Base-by-base conservation (phyloP, 768 basidiomycete genomes). In the Pisolithus orientalis region DNA sequence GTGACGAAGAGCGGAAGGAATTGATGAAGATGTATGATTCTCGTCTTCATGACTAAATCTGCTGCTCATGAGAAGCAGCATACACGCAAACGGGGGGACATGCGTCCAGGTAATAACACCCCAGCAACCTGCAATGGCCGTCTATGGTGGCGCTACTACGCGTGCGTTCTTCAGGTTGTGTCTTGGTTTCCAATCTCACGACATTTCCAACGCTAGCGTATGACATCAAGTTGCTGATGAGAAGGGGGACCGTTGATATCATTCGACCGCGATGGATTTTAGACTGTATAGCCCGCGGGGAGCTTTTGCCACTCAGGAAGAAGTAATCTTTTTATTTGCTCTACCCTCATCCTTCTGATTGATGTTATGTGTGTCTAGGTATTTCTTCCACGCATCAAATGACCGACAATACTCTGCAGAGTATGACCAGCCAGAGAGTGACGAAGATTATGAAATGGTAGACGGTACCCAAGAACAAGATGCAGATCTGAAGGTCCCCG, bases 191-290 rank as follows among this genome's bases (percentile, higher is more conserved):
- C 17, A 13, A 58, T 28, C 27, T 17, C 27, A 31, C 14, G 16
- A 16, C 27, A 43, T 55, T 11, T 61, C 11, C 5, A 5, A 24
- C 40, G 5, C n/a, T 50, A 90, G 87, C 85, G 0, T 86, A 84
- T 59, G 83, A 87, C 58, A 72, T 90, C 58, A 84, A 80, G 64
- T 66, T 82, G 50, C 68, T 88, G 51, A 84, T 91, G 47, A 76
- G 85, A 52, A 90, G 88, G 59, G 84, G 77, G 4, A 72, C 74
- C 1, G 72, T 83, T 51, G 85, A 91, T 56, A 82, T 95, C 47
- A 70, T 95, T 53, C 83, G 78, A 51, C 90, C 94, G 0, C 70
- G 78, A 28, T 98, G 94, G 93, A 73, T 98, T 50, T 62, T 75
- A 37, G 89, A 93, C 61, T 94, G 85, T 24, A 75, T 94, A n/a